Percentiles rank a stretch among this genome's conserved stretches.
phyloP scores from a whole-genome alignment of 164 flowering plant genomes.

The Stephania yunnanensis region DNA sequence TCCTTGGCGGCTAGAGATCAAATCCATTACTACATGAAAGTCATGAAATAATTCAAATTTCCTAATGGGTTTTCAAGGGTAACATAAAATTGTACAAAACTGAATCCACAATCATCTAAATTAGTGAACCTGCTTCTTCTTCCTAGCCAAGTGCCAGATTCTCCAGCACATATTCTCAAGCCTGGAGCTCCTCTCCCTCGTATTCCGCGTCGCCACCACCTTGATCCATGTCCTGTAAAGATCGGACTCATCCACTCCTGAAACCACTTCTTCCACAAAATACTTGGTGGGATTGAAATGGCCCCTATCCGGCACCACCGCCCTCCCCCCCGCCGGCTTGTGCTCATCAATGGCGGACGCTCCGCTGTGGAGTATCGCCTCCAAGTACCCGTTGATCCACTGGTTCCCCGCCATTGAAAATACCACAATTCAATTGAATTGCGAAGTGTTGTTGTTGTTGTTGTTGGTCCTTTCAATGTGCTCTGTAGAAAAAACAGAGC shows the following conservation, averaged over 20 bases:
- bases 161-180: conserved; percentile 99
- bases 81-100: neutral
- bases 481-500: neutral
- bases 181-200: conserved; percentile 72
- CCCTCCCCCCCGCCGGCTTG: neutral
- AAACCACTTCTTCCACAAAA: conserved; percentile 37
- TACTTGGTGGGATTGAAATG: conserved; percentile 84
- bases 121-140: conserved; percentile 59
- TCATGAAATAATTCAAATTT: neutral
- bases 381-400: conserved; percentile 23
- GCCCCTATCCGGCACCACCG: conserved; percentile 13
- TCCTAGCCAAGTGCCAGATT: conserved; percentile 91
- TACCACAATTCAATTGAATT: neutral
- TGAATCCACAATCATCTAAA: neutral
- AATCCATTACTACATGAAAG: too few relatives aligned
- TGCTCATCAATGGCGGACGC: conserved; percentile 11
- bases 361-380: conserved; percentile 17
- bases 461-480: neutral
- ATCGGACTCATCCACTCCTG: conserved; percentile 85
- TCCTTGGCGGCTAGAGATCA: neutral
- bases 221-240: conserved; percentile 91
- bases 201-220: conserved; percentile 91
- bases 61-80: too few relatives aligned
- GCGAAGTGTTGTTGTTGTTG: neutral
- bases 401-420: conserved; percentile 20